Base-by-base conservation (phyloP, 1,284 basidiomycete species). In the Cryptococcus sp. region DNA sequence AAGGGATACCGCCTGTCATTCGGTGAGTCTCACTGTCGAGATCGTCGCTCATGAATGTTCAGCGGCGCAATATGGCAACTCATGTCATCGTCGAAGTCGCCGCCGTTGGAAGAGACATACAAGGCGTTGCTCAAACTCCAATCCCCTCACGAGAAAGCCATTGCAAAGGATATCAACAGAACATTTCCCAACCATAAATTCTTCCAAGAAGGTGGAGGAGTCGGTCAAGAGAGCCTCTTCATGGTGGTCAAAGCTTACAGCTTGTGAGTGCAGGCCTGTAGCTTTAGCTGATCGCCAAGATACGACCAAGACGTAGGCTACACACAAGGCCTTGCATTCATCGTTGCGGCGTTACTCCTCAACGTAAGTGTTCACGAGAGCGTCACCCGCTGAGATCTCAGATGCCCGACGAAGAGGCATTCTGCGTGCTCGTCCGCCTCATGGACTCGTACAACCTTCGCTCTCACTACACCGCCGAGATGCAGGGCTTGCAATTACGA, bases 331-430 rank as follows among this genome's bases (percentile, higher is more conserved):
- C 78, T 96, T 50, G 92, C 93, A 1, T 99, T 99, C 75, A 88
- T 99, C 54, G 94, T 94, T 3, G 96, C 95, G 0, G 90, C 95
- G 23, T 79, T 99, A 19, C 80, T 99, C 20, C 82, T 99, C 25
- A 96, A 98, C 72, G 93, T 93, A 72, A 70, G 88, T 70, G 17
- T 3, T 19, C 46, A 19, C 11, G n/a, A n/a, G 39, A 17, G 25
- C 20, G 5, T 20, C 19, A 2, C 41, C 47, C 2, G 40, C 59
- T 69, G 46, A 67, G 3, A 35, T 19, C 19, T 52, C 68, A 96
- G 93, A 96, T 97, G 94, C 93, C 93, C 17, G 93, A 97, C 66
- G 93, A 97, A 80, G 95, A 99, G 78, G 95, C 95, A 0, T 99
- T 99, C 76, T 93, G 88, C 67, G 86, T 98, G 5, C 84, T 99